Percentiles rank a stretch among this genome's conserved stretches.
Evolutionary conservation across 1,284 basidiomycete genomes (phyloP).

Genomic region (Marasmius fiardii): DNA sequence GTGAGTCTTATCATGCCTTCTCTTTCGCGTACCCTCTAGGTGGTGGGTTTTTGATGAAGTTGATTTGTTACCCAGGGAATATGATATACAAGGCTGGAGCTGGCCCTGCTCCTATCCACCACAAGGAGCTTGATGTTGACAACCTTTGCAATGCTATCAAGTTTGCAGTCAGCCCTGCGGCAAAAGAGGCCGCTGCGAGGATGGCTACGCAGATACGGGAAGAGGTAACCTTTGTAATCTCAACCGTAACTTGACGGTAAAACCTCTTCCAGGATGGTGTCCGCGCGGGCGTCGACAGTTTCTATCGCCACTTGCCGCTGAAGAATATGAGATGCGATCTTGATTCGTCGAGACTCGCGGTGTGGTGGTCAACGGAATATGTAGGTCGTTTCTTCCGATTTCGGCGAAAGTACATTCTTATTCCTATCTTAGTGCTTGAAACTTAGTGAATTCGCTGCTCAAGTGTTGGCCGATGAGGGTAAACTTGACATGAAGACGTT

Average conservation of each 20-base stretch:
- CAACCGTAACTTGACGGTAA: too few relatives aligned
- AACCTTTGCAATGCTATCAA: slow-evolving; percentile 52
- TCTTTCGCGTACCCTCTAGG: neutral
- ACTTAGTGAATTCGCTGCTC: slow-evolving; percentile 52
- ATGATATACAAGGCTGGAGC: slow-evolving; percentile 67
- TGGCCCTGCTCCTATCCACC: slow-evolving; percentile 58
- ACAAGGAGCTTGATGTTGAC: slow-evolving; percentile 47
- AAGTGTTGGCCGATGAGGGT: slow-evolving; percentile 43
- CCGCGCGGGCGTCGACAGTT: slow-evolving; percentile 46
- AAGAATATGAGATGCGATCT: slow-evolving; percentile 64
- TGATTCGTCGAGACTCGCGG: slow-evolving; percentile 43
- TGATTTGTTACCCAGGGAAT: slow-evolving; percentile 22
- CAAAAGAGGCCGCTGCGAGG: slow-evolving; percentile 42
- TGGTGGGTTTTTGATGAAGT: neutral
- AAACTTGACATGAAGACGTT: slow-evolving; percentile 41
- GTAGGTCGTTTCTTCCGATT: slow-evolving; percentile 22
- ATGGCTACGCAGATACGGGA: slow-evolving; percentile 50
- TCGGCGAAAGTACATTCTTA: neutral
- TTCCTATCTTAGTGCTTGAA: slow-evolving; percentile 36
- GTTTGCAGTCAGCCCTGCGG: slow-evolving; percentile 40
- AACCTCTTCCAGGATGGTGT: slow-evolving; percentile 40
- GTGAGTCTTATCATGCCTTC: slow-evolving; percentile 17
- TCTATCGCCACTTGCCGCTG: slow-evolving; percentile 60
- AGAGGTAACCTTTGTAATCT: too few relatives aligned
- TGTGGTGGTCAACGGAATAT: slow-evolving; percentile 58